Conservation (phyloP, 2,329 filamentous ascomycete species). For the Ophiocordyceps camponoti-leonardi region DNA sequence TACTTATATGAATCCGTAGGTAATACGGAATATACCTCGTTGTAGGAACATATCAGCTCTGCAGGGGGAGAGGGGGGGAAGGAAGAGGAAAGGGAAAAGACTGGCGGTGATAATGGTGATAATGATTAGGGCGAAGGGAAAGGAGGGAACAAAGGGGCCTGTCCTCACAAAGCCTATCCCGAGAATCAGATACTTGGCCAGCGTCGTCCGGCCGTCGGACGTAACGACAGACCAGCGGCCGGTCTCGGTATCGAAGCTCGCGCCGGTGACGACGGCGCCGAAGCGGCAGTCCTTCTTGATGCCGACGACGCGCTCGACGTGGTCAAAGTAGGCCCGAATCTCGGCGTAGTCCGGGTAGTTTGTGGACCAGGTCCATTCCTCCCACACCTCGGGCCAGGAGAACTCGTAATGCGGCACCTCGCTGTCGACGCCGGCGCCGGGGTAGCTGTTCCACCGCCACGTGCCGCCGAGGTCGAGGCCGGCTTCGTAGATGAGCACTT, state of each 20-base stretch:
- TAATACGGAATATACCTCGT: too few relatives aligned
- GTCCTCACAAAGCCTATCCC: constrained; percentile 34
- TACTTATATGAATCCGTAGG: too few relatives aligned
- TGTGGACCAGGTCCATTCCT: constrained; percentile 38
- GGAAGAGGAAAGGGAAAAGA: too few relatives aligned
- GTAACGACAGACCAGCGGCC: constrained; percentile 33
- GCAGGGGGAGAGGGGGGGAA: too few relatives aligned
- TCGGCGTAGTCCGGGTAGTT: constrained; percentile 34
- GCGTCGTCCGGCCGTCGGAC: constrained; percentile 28
- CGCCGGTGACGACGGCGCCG: constrained; percentile 34
- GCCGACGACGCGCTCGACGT: constrained; percentile 34
- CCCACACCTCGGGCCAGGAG: constrained; percentile 30
- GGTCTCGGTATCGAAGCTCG: constrained; percentile 27
- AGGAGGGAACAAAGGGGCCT: too few relatives aligned
- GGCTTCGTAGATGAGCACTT: constrained; percentile 32
- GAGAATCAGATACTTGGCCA: constrained; percentile 32
- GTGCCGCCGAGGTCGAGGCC: constrained; percentile 32
- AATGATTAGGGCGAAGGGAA: too few relatives aligned
- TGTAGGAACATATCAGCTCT: too few relatives aligned
- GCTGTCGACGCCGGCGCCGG: constrained; percentile 35
- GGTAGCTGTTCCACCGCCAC: constrained; percentile 41
- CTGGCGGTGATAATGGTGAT: too few relatives aligned
- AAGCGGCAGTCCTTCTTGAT: constrained; percentile 40
- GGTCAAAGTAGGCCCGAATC: constrained; percentile 39
- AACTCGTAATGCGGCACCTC: constrained; percentile 36